phyloP scores from a whole-genome alignment of 148 eudicot genomes.

The Bassia scoparia region DNA sequence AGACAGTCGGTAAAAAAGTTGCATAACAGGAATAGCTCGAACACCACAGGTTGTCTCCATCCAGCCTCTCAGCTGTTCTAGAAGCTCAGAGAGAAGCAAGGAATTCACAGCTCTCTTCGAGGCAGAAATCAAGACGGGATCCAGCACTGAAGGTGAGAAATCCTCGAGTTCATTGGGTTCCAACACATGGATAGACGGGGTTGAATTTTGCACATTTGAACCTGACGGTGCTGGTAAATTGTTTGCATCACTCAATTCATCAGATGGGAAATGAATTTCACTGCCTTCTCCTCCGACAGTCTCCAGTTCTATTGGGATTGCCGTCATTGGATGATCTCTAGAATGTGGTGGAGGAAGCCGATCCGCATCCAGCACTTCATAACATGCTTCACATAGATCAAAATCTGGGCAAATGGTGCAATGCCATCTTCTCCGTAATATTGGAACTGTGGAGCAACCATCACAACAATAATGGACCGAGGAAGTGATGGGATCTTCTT shows the following conservation, averaged over 20 bases:
- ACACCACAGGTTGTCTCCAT: constrained; percentile 86
- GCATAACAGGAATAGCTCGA: constrained; percentile 93
- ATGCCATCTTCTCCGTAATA: constrained; percentile 91
- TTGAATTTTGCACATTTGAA: constrained; percentile 51
- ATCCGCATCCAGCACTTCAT: constrained; percentile 86
- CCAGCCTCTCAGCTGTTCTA: constrained; percentile 89
- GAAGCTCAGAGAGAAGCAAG: constrained; percentile 83
- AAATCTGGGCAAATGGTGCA: constrained; percentile 97
- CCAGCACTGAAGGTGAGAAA: constrained; percentile 61
- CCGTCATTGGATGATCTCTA: constrained; percentile 97
- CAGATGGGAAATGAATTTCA: constrained; percentile 72
- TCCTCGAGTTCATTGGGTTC: constrained; percentile 76
- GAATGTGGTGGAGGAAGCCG: constrained; percentile 93
- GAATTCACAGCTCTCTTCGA: constrained; percentile 95
- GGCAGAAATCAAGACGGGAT: constrained; percentile 93
- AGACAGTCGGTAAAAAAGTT: constrained; percentile 85
- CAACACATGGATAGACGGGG: constrained; percentile 73
- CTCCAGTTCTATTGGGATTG: constrained; percentile 93
- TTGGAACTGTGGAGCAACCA: constrained; percentile 99
- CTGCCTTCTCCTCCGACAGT: constrained; percentile 75
- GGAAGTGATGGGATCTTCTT: constrained; percentile 92
- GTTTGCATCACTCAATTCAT: constrained; percentile 55
- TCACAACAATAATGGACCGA: constrained; percentile 98
- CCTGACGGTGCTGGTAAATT: constrained; percentile 53
- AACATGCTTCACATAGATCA: constrained; percentile 97